These are phyloP conservation scores for Chrysoporthe puriensis DNA, from an alignment of 2,329 filamentous ascomycete genomes.

Conservation along the genomic window DNA sequence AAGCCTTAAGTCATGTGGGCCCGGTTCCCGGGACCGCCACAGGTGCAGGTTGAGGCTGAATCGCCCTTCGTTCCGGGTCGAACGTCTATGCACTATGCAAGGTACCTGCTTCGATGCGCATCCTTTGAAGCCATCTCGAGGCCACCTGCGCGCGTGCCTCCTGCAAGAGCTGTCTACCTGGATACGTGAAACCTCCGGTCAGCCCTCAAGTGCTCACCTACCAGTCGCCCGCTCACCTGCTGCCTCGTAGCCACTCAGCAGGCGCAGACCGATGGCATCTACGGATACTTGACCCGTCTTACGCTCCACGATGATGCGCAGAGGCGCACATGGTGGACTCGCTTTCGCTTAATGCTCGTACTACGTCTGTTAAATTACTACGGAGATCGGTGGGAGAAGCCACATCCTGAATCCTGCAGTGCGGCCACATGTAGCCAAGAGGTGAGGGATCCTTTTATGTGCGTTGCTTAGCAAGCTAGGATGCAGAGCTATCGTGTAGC, in stretches of 20 bases:
- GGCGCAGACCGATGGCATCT: background rate
- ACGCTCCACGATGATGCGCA: background rate
- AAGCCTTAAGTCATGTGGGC: background rate
- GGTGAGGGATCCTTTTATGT: background rate
- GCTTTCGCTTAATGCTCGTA: background rate
- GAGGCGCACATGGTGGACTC: background rate
- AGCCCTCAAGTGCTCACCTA: slow-evolving; percentile 1
- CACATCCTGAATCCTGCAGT: background rate
- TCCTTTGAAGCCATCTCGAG: background rate
- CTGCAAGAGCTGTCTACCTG: background rate
- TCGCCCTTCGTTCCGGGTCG: background rate
- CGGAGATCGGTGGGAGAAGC: background rate
- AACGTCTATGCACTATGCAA: background rate
- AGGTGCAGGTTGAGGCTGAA: slow-evolving; percentile 2
- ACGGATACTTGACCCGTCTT: background rate
- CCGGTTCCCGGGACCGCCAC: background rate
- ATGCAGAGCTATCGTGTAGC: slow-evolving; percentile 5
- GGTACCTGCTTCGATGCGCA: background rate
- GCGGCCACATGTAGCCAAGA: background rate
- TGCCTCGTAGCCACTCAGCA: background rate
- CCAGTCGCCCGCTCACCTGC: background rate
- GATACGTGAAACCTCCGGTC: background rate
- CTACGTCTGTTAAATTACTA: background rate
- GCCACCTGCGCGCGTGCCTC: background rate
- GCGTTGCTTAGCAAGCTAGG: background rate